Evolutionary conservation across 352 stramenopile species (phyloP).

Genomic region (Phytophthora chlamydospora): DNA sequence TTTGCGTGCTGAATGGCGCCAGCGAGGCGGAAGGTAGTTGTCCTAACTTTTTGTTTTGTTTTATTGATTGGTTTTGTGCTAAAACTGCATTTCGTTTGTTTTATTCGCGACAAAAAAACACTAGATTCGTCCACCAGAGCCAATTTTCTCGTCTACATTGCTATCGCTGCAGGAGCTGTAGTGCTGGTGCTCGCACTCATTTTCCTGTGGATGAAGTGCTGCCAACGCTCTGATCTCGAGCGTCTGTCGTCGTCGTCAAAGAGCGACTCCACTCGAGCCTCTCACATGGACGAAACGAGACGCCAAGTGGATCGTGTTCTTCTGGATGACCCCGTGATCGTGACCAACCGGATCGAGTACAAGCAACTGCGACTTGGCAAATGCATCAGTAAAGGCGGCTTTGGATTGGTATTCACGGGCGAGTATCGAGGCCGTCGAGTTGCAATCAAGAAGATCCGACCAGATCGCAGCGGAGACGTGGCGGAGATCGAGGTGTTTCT

Average conservation of each 20-base stretch:
- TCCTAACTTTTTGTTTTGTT: not conserved
- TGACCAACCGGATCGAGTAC: slow-evolving; percentile 48
- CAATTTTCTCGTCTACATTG: slow-evolving; percentile 27
- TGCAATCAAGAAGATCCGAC: slow-evolving; percentile 41
- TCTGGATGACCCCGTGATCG: slow-evolving; percentile 32
- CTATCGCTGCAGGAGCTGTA: slow-evolving; percentile 17
- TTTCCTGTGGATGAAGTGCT: slow-evolving; percentile 34
- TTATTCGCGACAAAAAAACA: not conserved
- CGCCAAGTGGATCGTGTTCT: slow-evolving; percentile 22
- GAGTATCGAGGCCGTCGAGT: slow-evolving; percentile 35
- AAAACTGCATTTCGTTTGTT: not conserved
- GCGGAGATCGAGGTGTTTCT: slow-evolving; percentile 37
- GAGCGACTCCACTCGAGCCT: slow-evolving; percentile 17
- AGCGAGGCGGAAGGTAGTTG: slow-evolving; percentile 12
- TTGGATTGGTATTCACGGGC: slow-evolving; percentile 37
- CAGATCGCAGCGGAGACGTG: slow-evolving; percentile 28
- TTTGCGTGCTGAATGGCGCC: slow-evolving; percentile 37
- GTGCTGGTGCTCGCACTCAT: slow-evolving; percentile 24
- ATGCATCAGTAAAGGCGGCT: slow-evolving; percentile 40
- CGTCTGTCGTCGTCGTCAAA: slow-evolving; percentile 31
- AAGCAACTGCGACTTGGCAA: slow-evolving; percentile 35
- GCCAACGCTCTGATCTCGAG: slow-evolving; percentile 7
- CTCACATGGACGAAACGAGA: slow-evolving; percentile 19
- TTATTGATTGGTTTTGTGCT: not conserved
- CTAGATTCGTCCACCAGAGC: slow-evolving; percentile 21